Percentiles rank a stretch among this genome's conserved stretches.
Evolutionary conservation across 2,329 filamentous ascomycete species (phyloP).

Genomic region (Botrytis galanthina): DNA sequence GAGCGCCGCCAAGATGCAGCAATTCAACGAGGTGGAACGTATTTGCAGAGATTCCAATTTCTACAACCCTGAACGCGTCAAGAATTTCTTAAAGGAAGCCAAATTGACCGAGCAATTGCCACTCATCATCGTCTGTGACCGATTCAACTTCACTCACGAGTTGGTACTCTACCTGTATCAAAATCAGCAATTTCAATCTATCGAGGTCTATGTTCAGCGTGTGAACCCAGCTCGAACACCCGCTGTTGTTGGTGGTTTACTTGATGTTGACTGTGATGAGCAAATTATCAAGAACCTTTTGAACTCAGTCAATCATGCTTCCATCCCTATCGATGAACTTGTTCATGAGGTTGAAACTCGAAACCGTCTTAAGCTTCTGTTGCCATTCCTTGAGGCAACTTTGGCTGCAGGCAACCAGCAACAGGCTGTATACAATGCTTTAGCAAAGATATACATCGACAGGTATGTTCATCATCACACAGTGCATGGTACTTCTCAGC

Average conservation of each 20-base stretch:
- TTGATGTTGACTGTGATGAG: conserved; percentile 98
- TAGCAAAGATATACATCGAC: conserved; percentile 99
- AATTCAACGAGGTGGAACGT: conserved; percentile 93
- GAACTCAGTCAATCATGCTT: conserved; percentile 75
- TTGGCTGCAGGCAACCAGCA: conserved; percentile 89
- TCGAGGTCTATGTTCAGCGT: conserved; percentile 95
- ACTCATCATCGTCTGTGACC: conserved; percentile 96
- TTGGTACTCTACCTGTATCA: conserved; percentile 96
- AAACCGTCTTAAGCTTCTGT: conserved; percentile 89
- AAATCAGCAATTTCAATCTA: conserved; percentile 98
- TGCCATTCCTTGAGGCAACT: conserved; percentile 94
- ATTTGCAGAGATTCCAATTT: conserved; percentile 74
- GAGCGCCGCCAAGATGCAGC: conserved; percentile 87
- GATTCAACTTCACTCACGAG: conserved; percentile 99
- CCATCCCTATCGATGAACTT: conserved; percentile 90
- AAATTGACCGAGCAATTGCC: conserved; percentile 88
- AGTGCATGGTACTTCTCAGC: neutral
- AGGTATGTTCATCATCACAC: conserved; percentile 38
- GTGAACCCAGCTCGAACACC: conserved; percentile 92
- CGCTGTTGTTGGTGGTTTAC: conserved; percentile 84
- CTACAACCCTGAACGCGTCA: conserved; percentile 51
- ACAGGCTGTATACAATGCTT: conserved; percentile 92
- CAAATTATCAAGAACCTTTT: conserved; percentile 91
- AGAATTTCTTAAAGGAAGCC: conserved; percentile 99
- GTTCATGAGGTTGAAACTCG: conserved; percentile 93